Evolutionary conservation across 2,329 filamentous ascomycete species (phyloP).

Genomic region (Exserohilum rostratum): DNA sequence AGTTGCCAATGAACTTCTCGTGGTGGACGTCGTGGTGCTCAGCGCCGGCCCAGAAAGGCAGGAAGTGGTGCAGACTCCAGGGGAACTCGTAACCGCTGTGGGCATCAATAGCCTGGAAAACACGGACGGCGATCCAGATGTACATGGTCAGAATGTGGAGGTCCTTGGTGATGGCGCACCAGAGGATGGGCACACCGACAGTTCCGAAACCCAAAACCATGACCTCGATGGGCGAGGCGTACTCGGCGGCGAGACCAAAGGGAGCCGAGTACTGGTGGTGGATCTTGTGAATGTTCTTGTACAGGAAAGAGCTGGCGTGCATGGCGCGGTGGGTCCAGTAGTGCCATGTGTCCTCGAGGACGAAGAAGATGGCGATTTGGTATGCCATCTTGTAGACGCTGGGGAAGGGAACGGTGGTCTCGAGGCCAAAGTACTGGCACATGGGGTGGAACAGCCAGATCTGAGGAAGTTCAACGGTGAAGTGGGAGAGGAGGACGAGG

Average conservation of each 20-base stretch:
- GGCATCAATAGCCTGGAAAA: slow-evolving; percentile 97
- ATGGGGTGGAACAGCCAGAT: slow-evolving; percentile 99
- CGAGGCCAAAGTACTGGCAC: slow-evolving; percentile 89
- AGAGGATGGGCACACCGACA: slow-evolving; percentile 80
- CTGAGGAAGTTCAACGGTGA: slow-evolving; percentile 96
- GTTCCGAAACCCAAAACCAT: slow-evolving; percentile 91
- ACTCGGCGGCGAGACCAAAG: slow-evolving; percentile 95
- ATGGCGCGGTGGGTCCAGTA: slow-evolving; percentile 94
- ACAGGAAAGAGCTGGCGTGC: slow-evolving; percentile 86
- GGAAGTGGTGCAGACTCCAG: slow-evolving; percentile 92
- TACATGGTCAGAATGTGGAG: slow-evolving; percentile 98
- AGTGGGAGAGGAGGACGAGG: slow-evolving; percentile 91
- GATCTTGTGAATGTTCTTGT: slow-evolving; percentile 97
- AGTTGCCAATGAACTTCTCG: slow-evolving; percentile 98
- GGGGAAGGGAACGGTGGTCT: slow-evolving; percentile 89
- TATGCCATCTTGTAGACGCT: slow-evolving; percentile 82
- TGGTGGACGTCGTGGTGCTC: slow-evolving; percentile 97
- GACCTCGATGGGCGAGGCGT: slow-evolving; percentile 95
- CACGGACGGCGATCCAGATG: slow-evolving; percentile 86
- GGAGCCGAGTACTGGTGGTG: slow-evolving; percentile 99
- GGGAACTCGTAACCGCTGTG: slow-evolving; percentile 99
- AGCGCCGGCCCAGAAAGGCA: slow-evolving; percentile 97
- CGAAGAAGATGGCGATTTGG: slow-evolving; percentile 93
- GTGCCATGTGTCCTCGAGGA: slow-evolving; percentile 96
- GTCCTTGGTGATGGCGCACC: slow-evolving; percentile 81